Conservation (phyloP, 1,139 yeast species). For the Magnusiomyces magnusii region DNA sequence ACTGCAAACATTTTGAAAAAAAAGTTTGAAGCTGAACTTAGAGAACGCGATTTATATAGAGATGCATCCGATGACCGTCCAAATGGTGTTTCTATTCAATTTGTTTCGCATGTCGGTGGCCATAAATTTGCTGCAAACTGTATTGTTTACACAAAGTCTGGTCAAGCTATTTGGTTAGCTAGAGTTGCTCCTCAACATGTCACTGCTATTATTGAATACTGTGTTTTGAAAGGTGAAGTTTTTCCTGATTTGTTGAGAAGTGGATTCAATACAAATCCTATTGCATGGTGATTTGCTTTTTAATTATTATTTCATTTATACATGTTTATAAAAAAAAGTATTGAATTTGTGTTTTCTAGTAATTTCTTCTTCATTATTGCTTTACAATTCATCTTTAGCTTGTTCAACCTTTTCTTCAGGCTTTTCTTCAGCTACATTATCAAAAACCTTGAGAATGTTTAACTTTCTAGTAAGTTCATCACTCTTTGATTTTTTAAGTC, state of each 20-base stretch:
- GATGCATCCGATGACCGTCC: slow-evolving; percentile 68
- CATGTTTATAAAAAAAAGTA: too few relatives aligned
- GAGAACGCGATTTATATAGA: slow-evolving; percentile 62
- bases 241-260: slow-evolving; percentile 66
- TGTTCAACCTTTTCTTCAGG: too few relatives aligned
- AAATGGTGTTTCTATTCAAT: slow-evolving; percentile 64
- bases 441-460: slow-evolving; percentile 37
- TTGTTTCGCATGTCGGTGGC: slow-evolving; percentile 86
- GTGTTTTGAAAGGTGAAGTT: slow-evolving; percentile 59
- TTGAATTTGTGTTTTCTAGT: not conserved
- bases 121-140: slow-evolving; percentile 92
- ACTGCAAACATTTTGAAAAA: slow-evolving; percentile 90
- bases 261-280: slow-evolving; percentile 39
- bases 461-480: slow-evolving; percentile 31
- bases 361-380: not conserved
- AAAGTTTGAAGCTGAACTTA: slow-evolving; percentile 63
- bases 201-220: slow-evolving; percentile 63
- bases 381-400: not conserved
- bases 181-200: slow-evolving; percentile 74
- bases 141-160: slow-evolving; percentile 61
- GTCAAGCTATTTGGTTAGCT: slow-evolving; percentile 83
- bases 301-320: too few relatives aligned
- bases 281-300: slow-evolving; percentile 43
- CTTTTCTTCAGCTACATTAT: too few relatives aligned
- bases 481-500: slow-evolving; percentile 29